phyloP scores from a whole-genome alignment of 2,329 filamentous ascomycete genomes.

The Fusarium sp. region DNA sequence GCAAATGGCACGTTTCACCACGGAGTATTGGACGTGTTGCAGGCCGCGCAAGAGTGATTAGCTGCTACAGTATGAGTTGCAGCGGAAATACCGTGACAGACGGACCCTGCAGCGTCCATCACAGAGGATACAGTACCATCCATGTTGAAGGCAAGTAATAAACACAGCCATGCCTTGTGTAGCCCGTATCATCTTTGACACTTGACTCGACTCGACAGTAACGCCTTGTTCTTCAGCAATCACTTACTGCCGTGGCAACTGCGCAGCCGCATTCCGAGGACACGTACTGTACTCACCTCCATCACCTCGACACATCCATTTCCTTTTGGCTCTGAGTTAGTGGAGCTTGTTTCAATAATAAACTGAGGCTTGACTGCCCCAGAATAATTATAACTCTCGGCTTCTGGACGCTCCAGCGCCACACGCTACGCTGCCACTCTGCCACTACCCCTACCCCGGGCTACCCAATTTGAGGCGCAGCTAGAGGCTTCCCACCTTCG shows the following conservation, averaged over 20 bases:
- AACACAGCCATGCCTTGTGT: conserved; percentile 3
- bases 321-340: conserved; percentile 6
- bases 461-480: conserved; percentile 43
- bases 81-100: background rate
- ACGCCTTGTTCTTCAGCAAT: background rate
- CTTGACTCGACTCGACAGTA: background rate
- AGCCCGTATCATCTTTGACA: background rate
- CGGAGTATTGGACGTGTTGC: conserved; percentile 18
- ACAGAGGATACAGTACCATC: background rate
- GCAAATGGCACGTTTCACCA: conserved; percentile 24
- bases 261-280: conserved; percentile 1
- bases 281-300: background rate
- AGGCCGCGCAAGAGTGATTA: conserved; percentile 22
- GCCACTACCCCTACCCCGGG: conserved; percentile 9
- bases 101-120: background rate
- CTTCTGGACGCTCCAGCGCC: conserved; percentile 37
- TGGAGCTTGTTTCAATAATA: conserved; percentile 32
- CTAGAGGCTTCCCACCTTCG: conserved; percentile 12
- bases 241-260: background rate
- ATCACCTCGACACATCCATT: conserved; percentile 1
- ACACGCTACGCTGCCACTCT: conserved; percentile 25
- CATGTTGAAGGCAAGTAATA: background rate
- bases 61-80: conserved; percentile 35
- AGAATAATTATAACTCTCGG: conserved; percentile 36
- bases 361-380: conserved; percentile 30